These are phyloP conservation scores for Chaetomium tenue DNA, from an alignment of 495 filamentous ascomycete species.

Conservation along the genomic window DNA sequence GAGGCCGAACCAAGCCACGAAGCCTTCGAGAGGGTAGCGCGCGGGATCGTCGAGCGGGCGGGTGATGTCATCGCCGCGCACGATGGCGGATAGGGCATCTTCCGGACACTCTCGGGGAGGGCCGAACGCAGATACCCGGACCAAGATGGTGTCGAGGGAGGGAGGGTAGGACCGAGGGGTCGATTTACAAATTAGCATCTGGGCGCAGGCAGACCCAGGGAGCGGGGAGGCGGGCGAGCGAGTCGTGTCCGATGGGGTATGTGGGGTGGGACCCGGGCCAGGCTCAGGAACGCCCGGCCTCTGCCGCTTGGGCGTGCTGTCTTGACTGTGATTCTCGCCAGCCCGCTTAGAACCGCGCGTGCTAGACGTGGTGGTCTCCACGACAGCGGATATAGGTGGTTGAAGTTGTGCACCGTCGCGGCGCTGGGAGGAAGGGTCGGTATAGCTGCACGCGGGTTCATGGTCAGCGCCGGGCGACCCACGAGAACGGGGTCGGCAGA, in stretches of 20 bases:
- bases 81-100: constrained; percentile 6
- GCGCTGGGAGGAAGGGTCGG: constrained; percentile 4
- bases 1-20: not conserved
- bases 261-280: not conserved
- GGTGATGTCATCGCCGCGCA: constrained; percentile 1
- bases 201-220: constrained; percentile 4
- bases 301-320: constrained; percentile 4
- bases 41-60: constrained; percentile 8
- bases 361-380: constrained; percentile 3
- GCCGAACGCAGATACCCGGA: constrained; percentile 1
- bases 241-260: constrained; percentile 10
- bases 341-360: constrained; percentile 5
- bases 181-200: not conserved
- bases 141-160: constrained; percentile 10
- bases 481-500: not conserved
- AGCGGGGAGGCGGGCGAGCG: constrained; percentile 2
- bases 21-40: constrained; percentile 4
- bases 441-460: not conserved
- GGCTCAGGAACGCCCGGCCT: not conserved
- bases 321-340: not conserved
- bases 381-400: constrained; percentile 2
- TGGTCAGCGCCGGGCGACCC: constrained; percentile 6
- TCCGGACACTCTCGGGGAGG: constrained; percentile 3
- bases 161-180: constrained; percentile 4
- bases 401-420: not conserved